Percentiles rank a stretch among this genome's conserved stretches.
Evolutionary conservation across 2,329 filamentous ascomycete genomes (phyloP).

Genomic region (Pseudogymnoascus sp.): DNA sequence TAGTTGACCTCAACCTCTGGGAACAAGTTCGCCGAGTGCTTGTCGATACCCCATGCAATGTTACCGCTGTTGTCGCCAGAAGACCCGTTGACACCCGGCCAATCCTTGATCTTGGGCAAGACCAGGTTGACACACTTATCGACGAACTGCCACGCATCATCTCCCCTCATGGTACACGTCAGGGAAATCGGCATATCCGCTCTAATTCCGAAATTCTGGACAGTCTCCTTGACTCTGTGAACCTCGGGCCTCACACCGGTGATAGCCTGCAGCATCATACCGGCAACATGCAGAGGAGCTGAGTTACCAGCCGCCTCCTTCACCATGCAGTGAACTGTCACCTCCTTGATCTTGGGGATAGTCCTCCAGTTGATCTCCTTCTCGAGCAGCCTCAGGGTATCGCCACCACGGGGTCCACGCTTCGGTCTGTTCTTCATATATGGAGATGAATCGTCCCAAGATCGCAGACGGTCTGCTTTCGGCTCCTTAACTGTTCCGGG

Average conservation of each 20-base stretch:
- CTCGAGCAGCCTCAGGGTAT: constrained; percentile 64
- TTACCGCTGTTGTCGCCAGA: constrained; percentile 87
- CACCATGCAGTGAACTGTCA: constrained; percentile 74
- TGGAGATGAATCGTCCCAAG: constrained; percentile 84
- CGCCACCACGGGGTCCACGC: constrained; percentile 73
- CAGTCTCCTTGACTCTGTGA: constrained; percentile 60
- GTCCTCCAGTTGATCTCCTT: constrained; percentile 71
- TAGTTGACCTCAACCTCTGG: constrained; percentile 94
- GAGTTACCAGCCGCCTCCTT: constrained; percentile 60
- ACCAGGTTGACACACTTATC: constrained; percentile 87
- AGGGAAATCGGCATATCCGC: constrained; percentile 64
- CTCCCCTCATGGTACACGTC: constrained; percentile 69
- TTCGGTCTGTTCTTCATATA: constrained; percentile 89
- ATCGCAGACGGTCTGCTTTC: constrained; percentile 60
- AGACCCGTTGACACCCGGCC: constrained; percentile 64
- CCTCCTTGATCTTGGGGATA: constrained; percentile 69
- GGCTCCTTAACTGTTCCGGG: constrained; percentile 58
- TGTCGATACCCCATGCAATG: constrained; percentile 69
- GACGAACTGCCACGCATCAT: constrained; percentile 82
- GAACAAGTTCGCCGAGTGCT: constrained; percentile 72
- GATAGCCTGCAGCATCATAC: constrained; percentile 78
- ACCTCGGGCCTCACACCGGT: constrained; percentile 66
- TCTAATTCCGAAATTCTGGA: constrained; percentile 67
- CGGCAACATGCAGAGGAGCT: constrained; percentile 70
- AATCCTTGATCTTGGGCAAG: constrained; percentile 93